Base-by-base conservation (phyloP, 805 yeast genomes). In the Metschnikowia bowlesiae region DNA sequence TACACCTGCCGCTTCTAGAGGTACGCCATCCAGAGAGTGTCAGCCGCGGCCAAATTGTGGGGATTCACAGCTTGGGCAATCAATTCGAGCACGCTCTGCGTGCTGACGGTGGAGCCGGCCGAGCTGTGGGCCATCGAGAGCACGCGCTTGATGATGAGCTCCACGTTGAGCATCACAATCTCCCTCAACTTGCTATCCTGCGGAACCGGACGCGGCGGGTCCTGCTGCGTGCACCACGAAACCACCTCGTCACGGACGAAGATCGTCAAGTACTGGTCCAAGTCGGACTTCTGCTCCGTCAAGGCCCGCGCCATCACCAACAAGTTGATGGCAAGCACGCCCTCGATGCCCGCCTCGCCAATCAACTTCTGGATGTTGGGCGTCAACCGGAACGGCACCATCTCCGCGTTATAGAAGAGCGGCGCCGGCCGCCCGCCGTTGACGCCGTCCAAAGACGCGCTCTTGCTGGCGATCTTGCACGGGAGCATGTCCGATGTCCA, bases 401-500 rank as follows among this genome's bases (percentile, higher is more conserved):
- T 82, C 64, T 94, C 99, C 13, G 90, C 82, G 57, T 91, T 89
- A 64, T 85, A 85, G 75, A 92, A 91, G 28, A 92, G 76, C 28
- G 99, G 99, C 0, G 86, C 80, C 2, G 82, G 80, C 52, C 82
- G 76, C 44, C 76, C 80, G 11, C 71, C 72, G 44, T 67, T 74
- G 6, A 78, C 71, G 5, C 75, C 75, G 57, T 76, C 81, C 53
- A 77, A 62, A 6, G 76, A 65, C 37, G 79, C 76, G 59, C 68
- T 73, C 59, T 71, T 52, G 58, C 79, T 83, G 47, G 87, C 85
- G 58, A 84, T 79, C 69, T 87, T 85, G 61, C 90, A 84, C 13
- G 99, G 99, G 48, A 94, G 74, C 96, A 94, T 91, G 62, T 95
- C 99, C 6, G 92, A 83, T 0, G 97, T 90, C 84, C 94, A 88